These are phyloP conservation scores for Canna indica DNA, from an alignment of 176 grass and related monocot genomes.

Conservation along the genomic window DNA sequence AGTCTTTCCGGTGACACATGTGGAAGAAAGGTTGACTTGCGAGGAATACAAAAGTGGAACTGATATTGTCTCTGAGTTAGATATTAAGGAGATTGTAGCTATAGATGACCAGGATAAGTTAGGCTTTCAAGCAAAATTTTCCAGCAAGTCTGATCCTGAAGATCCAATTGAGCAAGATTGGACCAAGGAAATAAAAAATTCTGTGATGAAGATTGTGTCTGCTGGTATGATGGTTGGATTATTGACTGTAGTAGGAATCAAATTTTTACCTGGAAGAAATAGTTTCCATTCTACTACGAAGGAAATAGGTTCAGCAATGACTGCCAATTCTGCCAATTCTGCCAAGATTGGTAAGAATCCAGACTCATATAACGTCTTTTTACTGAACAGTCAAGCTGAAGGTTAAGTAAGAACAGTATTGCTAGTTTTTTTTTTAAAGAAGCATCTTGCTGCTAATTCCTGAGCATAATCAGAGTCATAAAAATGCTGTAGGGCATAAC, in stretches of 20 bases:
- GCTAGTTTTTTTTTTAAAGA: background rate
- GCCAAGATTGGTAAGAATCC: constrained; percentile 35
- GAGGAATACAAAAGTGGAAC: constrained; percentile 17
- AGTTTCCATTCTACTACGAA: constrained; percentile 28
- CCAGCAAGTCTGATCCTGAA: constrained; percentile 6
- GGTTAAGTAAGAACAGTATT: background rate
- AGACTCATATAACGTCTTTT: background rate
- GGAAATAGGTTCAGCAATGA: constrained; percentile 32
- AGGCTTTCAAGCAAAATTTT: background rate
- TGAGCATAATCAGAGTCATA: background rate
- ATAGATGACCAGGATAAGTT: constrained; percentile 15
- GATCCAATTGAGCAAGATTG: constrained; percentile 18
- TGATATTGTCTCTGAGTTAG: constrained; percentile 22
- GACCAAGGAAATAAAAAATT: constrained; percentile 38
- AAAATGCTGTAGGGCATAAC: background rate
- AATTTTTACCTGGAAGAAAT: constrained; percentile 56
- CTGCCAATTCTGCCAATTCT: constrained; percentile 27
- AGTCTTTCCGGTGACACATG: constrained; percentile 69
- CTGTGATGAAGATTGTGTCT: constrained; percentile 50
- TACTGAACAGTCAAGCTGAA: background rate
- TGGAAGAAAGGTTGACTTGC: constrained; percentile 32
- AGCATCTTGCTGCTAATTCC: background rate
- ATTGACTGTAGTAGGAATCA: constrained; percentile 48
- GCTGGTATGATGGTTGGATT: constrained; percentile 50
- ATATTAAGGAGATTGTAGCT: constrained; percentile 6